Evolutionary conservation across 2,329 filamentous ascomycete genomes (phyloP).

Genomic region (Trichoderma simmonsii): DNA sequence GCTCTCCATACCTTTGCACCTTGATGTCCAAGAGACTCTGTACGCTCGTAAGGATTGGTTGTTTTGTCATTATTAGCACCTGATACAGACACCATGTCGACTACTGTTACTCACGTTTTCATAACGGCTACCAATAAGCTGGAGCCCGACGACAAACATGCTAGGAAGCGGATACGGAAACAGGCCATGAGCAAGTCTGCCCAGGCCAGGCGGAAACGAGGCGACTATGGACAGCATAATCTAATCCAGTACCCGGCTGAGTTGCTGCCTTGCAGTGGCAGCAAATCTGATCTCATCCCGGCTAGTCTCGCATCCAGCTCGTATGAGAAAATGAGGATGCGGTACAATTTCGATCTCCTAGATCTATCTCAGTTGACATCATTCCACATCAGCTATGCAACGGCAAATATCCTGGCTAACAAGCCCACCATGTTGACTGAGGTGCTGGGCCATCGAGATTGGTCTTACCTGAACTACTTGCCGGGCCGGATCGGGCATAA

Average conservation of each 20-base stretch:
- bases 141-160: conserved; percentile 6
- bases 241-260: conserved; percentile 1
- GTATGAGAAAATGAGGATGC: conserved; percentile 10
- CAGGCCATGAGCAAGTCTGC: conserved; percentile 12
- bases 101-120: not conserved
- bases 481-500: conserved; percentile 10
- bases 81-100: not conserved
- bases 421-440: conserved; percentile 10
- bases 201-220: conserved; percentile 2
- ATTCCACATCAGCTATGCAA: conserved; percentile 12
- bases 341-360: conserved; percentile 13
- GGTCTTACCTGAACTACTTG: conserved; percentile 13
- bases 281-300: not conserved
- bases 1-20: not conserved
- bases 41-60: not conserved
- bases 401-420: conserved; percentile 2
- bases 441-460: not conserved
- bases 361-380: conserved; percentile 10
- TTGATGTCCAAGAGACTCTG: not conserved
- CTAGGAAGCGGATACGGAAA: conserved; percentile 5
- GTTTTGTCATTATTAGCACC: not conserved
- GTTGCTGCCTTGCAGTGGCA: not conserved
- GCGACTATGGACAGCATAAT: conserved; percentile 12
- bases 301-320: not conserved
- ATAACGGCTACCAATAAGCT: conserved; percentile 13